Evolutionary conservation across 768 basidiomycete species (phyloP).

Genomic region (Pleurotus citrinopileatus): DNA sequence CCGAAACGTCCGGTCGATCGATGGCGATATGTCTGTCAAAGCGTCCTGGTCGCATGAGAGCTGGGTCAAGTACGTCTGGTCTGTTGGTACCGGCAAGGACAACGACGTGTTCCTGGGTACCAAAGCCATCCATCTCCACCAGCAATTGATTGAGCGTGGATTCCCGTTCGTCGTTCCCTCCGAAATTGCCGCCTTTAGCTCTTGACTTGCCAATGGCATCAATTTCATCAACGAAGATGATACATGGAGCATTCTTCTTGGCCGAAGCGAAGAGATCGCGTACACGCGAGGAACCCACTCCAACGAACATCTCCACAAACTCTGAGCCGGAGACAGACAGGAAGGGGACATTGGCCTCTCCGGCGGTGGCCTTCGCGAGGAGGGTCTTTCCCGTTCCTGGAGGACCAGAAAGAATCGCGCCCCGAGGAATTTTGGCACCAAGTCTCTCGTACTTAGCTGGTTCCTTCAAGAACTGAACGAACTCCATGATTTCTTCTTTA

Average conservation of each 20-base stretch:
- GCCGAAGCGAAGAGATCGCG: constrained; percentile 97
- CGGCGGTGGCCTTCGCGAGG: constrained; percentile 96
- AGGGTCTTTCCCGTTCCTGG: constrained; percentile 99
- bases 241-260: constrained; percentile 96
- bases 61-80: constrained; percentile 93
- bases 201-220: constrained; percentile 98
- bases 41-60: constrained; percentile 94
- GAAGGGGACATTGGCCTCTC: constrained; percentile 97
- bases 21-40: constrained; percentile 97
- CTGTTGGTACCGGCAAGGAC: constrained; percentile 96
- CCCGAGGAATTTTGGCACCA: constrained; percentile 96
- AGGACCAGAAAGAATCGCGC: constrained; percentile 91
- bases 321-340: constrained; percentile 98
- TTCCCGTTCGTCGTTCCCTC: constrained; percentile 96
- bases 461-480: constrained; percentile 98
- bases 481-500: constrained; percentile 99
- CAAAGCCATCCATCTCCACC: constrained; percentile 99
- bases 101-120: constrained; percentile 95
- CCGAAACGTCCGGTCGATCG: constrained; percentile 91
- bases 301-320: constrained; percentile 99
- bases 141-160: constrained; percentile 95
- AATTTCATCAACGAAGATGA: constrained; percentile 99
- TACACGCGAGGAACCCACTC: constrained; percentile 96
- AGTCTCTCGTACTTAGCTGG: constrained; percentile 92
- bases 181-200: constrained; percentile 70